Conservation (phyloP, 1,284 basidiomycete species). For the Exobasidium rhododendri region DNA sequence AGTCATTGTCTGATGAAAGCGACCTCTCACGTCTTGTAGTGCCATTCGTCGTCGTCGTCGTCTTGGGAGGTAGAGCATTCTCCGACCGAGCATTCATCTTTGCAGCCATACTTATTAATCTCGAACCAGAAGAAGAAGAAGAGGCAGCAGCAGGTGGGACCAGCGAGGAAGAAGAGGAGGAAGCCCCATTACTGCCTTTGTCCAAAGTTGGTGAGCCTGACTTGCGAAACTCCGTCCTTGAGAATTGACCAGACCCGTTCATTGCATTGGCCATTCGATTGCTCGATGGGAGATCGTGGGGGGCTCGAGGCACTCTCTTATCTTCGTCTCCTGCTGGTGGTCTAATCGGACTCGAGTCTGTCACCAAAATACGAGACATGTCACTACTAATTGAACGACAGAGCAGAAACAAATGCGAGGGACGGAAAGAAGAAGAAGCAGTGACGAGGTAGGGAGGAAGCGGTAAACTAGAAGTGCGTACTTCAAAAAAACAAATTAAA, state of each 20-base stretch:
- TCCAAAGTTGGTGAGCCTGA: background rate
- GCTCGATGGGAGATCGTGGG: background rate
- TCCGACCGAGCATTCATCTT: background rate
- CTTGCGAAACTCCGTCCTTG: background rate
- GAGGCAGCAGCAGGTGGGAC: background rate
- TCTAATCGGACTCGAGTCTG: background rate
- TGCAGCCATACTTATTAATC: background rate
- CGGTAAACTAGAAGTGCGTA: background rate
- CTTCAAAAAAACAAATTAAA: no score
- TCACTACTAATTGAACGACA: background rate
- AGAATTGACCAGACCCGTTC: background rate
- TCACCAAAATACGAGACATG: slow-evolving; percentile 4
- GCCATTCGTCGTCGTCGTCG: no score
- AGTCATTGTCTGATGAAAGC: background rate
- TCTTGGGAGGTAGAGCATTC: background rate
- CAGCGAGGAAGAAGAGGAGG: background rate
- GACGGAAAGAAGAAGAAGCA: background rate
- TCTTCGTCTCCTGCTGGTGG: background rate
- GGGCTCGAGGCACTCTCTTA: background rate
- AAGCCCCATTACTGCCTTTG: background rate
- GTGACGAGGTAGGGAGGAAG: background rate
- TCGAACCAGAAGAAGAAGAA: background rate
- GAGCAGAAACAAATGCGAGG: background rate
- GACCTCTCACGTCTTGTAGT: background rate
- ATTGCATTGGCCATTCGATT: background rate